Conservation (phyloP, 2,329 filamentous ascomycete species). For the Nemania diffusa region DNA sequence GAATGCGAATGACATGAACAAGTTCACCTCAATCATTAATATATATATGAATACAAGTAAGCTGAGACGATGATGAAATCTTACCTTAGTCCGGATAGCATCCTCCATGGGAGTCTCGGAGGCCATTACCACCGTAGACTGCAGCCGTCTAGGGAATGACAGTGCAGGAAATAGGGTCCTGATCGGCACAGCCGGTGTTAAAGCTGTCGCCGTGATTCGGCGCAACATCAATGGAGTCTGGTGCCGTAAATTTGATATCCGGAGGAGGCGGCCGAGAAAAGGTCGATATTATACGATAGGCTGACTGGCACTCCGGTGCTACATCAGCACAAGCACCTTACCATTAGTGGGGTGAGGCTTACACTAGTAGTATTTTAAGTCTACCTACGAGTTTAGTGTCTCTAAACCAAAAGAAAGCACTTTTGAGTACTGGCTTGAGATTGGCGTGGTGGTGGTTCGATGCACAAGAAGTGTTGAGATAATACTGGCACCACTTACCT, state of each 20-base stretch:
- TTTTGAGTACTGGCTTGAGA: neutral
- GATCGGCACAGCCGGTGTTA: constrained; percentile 37
- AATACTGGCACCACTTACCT: neutral
- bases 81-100: constrained; percentile 80
- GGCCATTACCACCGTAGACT: constrained; percentile 54
- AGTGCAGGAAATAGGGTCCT: constrained; percentile 47
- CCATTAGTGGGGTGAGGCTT: neutral
- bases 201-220: constrained; percentile 54
- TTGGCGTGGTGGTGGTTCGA: neutral
- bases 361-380: neutral
- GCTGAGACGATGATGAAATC: constrained; percentile 4
- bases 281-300: too few relatives aligned
- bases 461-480: neutral
- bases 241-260: constrained; percentile 10
- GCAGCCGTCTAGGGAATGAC: constrained; percentile 55
- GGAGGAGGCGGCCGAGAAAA: constrained; percentile 1
- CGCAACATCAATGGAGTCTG: constrained; percentile 55
- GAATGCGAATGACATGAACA: neutral
- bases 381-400: neutral
- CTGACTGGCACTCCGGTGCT: neutral
- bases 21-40: neutral
- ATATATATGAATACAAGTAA: neutral
- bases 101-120: constrained; percentile 86
- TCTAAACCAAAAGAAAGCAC: neutral
- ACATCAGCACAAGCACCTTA: neutral